A percentile compares a stretch with the other conserved stretches of the same genome.
Conservation (phyloP, 176 grass and related monocot species). For the Oryza rufipogon region DNA sequence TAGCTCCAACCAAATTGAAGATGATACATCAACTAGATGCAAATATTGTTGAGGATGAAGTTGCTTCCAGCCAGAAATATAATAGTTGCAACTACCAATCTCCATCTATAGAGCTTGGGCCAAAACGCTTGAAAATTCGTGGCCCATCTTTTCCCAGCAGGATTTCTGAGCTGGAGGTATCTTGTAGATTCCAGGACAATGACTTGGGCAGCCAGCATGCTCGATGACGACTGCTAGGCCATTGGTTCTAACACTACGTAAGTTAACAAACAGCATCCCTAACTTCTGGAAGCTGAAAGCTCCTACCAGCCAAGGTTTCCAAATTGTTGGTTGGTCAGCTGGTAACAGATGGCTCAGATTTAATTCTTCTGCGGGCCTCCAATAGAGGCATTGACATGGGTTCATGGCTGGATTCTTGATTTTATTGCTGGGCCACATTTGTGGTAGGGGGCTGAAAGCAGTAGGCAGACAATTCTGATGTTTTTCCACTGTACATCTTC, state of each 20-base stretch:
- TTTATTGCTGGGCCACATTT: conserved; percentile 32
- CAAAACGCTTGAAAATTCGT: conserved; percentile 68
- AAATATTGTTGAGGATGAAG: conserved; percentile 31
- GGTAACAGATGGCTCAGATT: conserved; percentile 42
- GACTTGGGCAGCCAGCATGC: conserved; percentile 34
- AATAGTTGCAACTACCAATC: conserved; percentile 41
- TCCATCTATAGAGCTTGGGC: conserved; percentile 51
- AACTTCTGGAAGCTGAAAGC: conserved; percentile 53
- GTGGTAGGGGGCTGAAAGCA: conserved; percentile 35
- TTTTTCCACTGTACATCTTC: conserved; percentile 48
- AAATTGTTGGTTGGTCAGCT: conserved; percentile 25
- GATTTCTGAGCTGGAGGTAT: conserved; percentile 41
- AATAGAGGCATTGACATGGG: conserved; percentile 46
- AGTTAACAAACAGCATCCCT: conserved; percentile 52
- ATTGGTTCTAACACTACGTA: conserved; percentile 53
- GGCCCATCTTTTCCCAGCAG: conserved; percentile 53
- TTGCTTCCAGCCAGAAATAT: conserved; percentile 39
- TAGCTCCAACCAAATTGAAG: conserved; percentile 45
- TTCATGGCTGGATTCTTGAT: conserved; percentile 43
- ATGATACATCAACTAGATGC: conserved; percentile 43
- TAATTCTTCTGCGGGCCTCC: conserved; percentile 51
- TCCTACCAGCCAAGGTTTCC: conserved; percentile 28
- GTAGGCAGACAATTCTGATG: conserved; percentile 49
- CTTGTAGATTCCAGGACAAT: conserved; percentile 51
- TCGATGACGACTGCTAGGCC: conserved; percentile 37